Evolutionary conservation across 345 rosid genomes (phyloP).

Genomic region (Alliaria petiolata): DNA sequence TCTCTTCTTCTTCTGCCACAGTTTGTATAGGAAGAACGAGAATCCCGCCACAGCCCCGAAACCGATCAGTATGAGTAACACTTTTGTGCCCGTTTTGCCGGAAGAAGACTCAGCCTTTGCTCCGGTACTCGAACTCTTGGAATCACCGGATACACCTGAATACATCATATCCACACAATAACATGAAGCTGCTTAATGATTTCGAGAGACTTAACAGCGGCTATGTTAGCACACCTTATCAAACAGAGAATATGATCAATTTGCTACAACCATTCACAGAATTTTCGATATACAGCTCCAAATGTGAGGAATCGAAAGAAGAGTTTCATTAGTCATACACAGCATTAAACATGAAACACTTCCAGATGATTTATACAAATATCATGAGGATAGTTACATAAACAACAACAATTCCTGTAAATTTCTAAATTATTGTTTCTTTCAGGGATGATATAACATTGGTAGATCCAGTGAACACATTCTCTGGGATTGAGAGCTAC

Average conservation of each 20-base stretch:
- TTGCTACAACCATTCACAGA: too few relatives aligned
- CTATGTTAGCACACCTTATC: too few relatives aligned
- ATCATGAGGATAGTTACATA: too few relatives aligned
- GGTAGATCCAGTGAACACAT: too few relatives aligned
- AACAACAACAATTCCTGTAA: too few relatives aligned
- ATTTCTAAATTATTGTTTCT: background rate
- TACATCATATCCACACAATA: background rate
- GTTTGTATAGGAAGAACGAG: slow-evolving; percentile 58
- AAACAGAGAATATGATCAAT: too few relatives aligned
- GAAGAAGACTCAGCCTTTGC: slow-evolving; percentile 37
- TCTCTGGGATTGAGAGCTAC: background rate
- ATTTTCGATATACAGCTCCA: too few relatives aligned
- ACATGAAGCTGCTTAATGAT: background rate
- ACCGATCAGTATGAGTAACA: slow-evolving; percentile 43
- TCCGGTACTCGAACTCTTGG: slow-evolving; percentile 37
- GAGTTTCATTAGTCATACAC: background rate
- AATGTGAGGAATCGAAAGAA: too few relatives aligned
- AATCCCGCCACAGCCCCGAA: slow-evolving; percentile 43
- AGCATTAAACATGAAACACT: background rate
- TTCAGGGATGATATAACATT: too few relatives aligned
- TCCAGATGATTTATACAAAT: background rate
- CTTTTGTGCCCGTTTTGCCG: slow-evolving; percentile 42
- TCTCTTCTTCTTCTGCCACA: slow-evolving; percentile 94
- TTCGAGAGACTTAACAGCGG: background rate
- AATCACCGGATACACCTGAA: slow-evolving; percentile 52